These are phyloP conservation scores for Stromatinia cepivora DNA, from an alignment of 2,329 filamentous ascomycete genomes.

Conservation along the genomic window DNA sequence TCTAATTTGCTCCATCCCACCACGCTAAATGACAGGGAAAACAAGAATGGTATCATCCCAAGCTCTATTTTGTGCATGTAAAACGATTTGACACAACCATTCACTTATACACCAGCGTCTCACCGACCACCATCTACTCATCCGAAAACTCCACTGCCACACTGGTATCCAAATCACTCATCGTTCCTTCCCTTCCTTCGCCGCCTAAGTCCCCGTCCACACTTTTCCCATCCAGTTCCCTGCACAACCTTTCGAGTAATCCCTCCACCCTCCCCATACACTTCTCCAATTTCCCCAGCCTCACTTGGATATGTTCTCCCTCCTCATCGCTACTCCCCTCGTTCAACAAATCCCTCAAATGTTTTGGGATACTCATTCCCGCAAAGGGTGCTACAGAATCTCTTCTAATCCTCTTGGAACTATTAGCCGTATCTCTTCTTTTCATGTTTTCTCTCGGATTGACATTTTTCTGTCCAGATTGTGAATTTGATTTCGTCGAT, in stretches of 20 bases:
- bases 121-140: neutral
- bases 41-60: neutral
- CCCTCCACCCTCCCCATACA: conserved; percentile 35
- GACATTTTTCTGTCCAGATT: neutral
- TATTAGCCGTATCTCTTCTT: conserved; percentile 11
- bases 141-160: conserved; percentile 29
- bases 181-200: conserved; percentile 23
- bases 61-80: conserved; percentile 4
- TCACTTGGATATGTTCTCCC: conserved; percentile 26
- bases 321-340: conserved; percentile 32
- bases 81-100: conserved; percentile 5
- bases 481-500: neutral
- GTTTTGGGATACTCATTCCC: conserved; percentile 28
- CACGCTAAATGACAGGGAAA: neutral
- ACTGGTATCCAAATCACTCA: conserved; percentile 32
- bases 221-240: conserved; percentile 28
- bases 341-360: conserved; percentile 31
- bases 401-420: conserved; percentile 25
- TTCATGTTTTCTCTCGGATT: conserved; percentile 13
- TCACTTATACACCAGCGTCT: neutral
- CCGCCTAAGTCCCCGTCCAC: neutral
- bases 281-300: conserved; percentile 36
- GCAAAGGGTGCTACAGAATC: conserved; percentile 38
- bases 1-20: neutral
- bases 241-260: conserved; percentile 35